Percentiles rank a stretch among this genome's conserved stretches.
Conservation (phyloP, 345 rosid species). For the Lenwebbia sp. region DNA sequence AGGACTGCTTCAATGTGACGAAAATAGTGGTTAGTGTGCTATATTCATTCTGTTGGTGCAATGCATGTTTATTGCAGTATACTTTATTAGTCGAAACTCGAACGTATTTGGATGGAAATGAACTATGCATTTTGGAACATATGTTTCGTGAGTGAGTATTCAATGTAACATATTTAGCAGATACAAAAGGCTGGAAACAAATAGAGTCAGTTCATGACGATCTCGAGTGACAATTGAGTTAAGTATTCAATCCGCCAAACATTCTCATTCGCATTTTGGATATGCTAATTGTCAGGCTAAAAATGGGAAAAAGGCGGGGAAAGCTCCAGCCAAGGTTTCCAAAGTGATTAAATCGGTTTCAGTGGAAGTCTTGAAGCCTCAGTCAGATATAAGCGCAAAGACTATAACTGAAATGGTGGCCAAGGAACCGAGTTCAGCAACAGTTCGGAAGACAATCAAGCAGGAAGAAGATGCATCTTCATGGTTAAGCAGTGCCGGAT, state of each 20-base stretch:
- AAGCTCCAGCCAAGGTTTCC: slow-evolving; percentile 21
- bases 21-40: slow-evolving; percentile 39
- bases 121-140: neutral
- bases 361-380: slow-evolving; percentile 5
- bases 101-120: neutral
- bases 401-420: neutral
- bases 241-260: neutral
- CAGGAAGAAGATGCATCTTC: slow-evolving; percentile 11
- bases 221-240: neutral
- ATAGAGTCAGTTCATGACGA: neutral
- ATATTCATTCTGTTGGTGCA: neutral
- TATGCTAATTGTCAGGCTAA: slow-evolving; percentile 32
- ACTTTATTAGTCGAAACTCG: neutral
- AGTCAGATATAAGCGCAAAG: slow-evolving; percentile 9
- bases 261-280: neutral
- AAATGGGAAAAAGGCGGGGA: slow-evolving; percentile 28
- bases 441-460: neutral
- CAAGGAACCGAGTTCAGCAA: slow-evolving; percentile 4
- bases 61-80: neutral
- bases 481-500: neutral
- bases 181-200: neutral
- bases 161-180: neutral
- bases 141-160: neutral
- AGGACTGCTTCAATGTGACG: slow-evolving; percentile 39
- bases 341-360: slow-evolving; percentile 31